These are phyloP conservation scores for Rhizopogon rudus DNA, from an alignment of 768 basidiomycete species.

Conservation along the genomic window DNA sequence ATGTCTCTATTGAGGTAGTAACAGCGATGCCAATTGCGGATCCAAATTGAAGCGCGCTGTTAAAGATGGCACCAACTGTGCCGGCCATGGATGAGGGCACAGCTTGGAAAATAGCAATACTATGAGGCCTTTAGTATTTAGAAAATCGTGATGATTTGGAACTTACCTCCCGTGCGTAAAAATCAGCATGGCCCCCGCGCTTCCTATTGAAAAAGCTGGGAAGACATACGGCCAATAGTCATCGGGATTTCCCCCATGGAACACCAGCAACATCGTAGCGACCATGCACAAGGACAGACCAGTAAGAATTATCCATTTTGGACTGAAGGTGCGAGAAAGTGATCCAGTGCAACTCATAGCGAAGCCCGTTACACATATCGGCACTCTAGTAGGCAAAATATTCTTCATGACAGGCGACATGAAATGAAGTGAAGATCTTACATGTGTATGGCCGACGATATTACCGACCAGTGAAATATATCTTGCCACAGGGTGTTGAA, in stretches of 20 bases:
- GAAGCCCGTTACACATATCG: slow-evolving; percentile 32
- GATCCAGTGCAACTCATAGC: slow-evolving; percentile 28
- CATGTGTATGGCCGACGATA: slow-evolving; percentile 5
- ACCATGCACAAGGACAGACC: slow-evolving; percentile 30
- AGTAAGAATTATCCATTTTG: slow-evolving; percentile 35
- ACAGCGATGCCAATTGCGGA: slow-evolving; percentile 39
- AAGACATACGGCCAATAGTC: slow-evolving; percentile 33
- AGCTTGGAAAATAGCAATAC: slow-evolving; percentile 40
- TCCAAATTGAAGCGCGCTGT: slow-evolving; percentile 40
- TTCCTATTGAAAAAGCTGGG: too few relatives aligned
- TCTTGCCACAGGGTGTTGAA: slow-evolving; percentile 32
- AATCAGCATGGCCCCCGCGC: too few relatives aligned
- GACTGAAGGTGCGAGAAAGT: slow-evolving; percentile 26
- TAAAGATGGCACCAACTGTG: slow-evolving; percentile 44
- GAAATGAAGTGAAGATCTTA: slow-evolving; percentile 19
- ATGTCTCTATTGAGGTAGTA: slow-evolving; percentile 10
- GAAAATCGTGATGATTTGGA: background rate
- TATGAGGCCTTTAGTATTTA: slow-evolving; percentile 8
- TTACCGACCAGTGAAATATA: too few relatives aligned
- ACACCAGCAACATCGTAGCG: slow-evolving; percentile 35
- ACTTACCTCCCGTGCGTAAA: slow-evolving; percentile 35
- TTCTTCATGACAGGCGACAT: slow-evolving; percentile 27
- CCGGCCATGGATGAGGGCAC: slow-evolving; percentile 38
- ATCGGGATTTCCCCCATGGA: slow-evolving; percentile 27
- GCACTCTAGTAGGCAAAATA: slow-evolving; percentile 23